These are phyloP conservation scores for Sarocladiaceae sp. DNA, from an alignment of 2,329 filamentous ascomycete species.

Conservation along the genomic window DNA sequence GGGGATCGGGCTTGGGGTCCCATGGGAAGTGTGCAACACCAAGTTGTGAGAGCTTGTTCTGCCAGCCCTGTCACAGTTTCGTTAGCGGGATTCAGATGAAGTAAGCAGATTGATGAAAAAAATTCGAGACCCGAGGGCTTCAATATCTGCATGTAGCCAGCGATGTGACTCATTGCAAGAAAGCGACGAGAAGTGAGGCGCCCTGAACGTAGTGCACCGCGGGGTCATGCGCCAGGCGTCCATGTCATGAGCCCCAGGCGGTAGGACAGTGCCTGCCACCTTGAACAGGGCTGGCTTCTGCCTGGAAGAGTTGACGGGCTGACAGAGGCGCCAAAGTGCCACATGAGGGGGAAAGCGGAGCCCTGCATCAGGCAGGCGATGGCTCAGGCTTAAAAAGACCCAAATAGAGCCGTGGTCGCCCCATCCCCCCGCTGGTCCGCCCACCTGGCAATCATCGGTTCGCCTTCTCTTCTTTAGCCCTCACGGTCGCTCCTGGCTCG, in stretches of 20 bases:
- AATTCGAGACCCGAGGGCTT: too few species aligned
- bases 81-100: slow-evolving; percentile 17
- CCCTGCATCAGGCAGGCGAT: not conserved
- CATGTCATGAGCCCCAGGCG: not conserved
- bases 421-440: slow-evolving; percentile 32
- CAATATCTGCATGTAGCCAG: too few species aligned
- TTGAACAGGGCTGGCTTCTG: not conserved
- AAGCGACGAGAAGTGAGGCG: not conserved
- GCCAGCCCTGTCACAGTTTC: slow-evolving; percentile 68
- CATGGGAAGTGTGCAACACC: slow-evolving; percentile 88
- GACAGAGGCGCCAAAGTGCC: not conserved
- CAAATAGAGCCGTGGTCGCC: slow-evolving; percentile 50
- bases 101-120: not conserved
- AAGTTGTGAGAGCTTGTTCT: slow-evolving; percentile 80
- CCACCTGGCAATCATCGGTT: slow-evolving; percentile 19
- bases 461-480: not conserved
- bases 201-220: too few species aligned
- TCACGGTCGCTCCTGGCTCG: not conserved
- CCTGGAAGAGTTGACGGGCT: not conserved
- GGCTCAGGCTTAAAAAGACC: slow-evolving; percentile 44
- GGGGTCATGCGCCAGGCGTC: not conserved
- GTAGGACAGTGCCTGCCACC: not conserved
- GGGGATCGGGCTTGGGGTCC: slow-evolving; percentile 77
- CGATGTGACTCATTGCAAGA: not conserved
- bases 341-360: slow-evolving; percentile 4